A percentile compares a stretch with the other conserved stretches of the same genome.
Evolutionary conservation across 208 protist species (phyloP).

Genomic region (Crithidia acanthocephali): DNA sequence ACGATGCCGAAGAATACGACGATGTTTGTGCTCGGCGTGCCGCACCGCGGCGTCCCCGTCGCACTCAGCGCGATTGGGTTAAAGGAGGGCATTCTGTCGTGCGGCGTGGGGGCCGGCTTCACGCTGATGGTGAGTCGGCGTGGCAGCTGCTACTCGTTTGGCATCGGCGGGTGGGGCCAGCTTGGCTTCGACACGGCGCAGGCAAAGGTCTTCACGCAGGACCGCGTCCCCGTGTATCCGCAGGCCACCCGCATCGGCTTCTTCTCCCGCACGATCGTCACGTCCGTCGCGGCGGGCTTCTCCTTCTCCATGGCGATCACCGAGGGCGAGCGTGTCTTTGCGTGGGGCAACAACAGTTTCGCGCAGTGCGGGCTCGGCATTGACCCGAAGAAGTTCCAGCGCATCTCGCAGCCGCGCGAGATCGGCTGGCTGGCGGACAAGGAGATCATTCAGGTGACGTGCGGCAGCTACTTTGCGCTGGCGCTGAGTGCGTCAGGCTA

Average conservation of each 20-base stretch:
- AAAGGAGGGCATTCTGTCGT: slow-evolving; percentile 73
- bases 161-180: slow-evolving; percentile 82
- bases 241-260: slow-evolving; percentile 69
- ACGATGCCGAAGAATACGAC: slow-evolving; percentile 60
- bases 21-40: slow-evolving; percentile 69
- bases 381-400: slow-evolving; percentile 55
- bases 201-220: slow-evolving; percentile 58
- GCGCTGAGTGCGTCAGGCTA: slow-evolving; percentile 66
- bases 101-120: slow-evolving; percentile 74
- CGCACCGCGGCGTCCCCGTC: slow-evolving; percentile 58
- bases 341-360: slow-evolving; percentile 88
- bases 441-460: slow-evolving; percentile 79
- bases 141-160: slow-evolving; percentile 72
- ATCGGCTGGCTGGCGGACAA: slow-evolving; percentile 78
- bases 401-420: slow-evolving; percentile 63
- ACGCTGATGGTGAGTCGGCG: slow-evolving; percentile 72
- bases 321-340: slow-evolving; percentile 76
- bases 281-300: slow-evolving; percentile 60
- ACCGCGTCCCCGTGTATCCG: slow-evolving; percentile 67
- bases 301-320: slow-evolving; percentile 66
- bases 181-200: slow-evolving; percentile 59
- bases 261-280: slow-evolving; percentile 61
- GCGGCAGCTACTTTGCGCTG: slow-evolving; percentile 83
- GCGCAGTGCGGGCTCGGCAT: slow-evolving; percentile 81
- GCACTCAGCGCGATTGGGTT: slow-evolving; percentile 45